Percentiles rank a stretch among this genome's conserved stretches.
These are phyloP conservation scores for Linaria vulgaris DNA, from an alignment of 257 asterid species.

Conservation along the genomic window DNA sequence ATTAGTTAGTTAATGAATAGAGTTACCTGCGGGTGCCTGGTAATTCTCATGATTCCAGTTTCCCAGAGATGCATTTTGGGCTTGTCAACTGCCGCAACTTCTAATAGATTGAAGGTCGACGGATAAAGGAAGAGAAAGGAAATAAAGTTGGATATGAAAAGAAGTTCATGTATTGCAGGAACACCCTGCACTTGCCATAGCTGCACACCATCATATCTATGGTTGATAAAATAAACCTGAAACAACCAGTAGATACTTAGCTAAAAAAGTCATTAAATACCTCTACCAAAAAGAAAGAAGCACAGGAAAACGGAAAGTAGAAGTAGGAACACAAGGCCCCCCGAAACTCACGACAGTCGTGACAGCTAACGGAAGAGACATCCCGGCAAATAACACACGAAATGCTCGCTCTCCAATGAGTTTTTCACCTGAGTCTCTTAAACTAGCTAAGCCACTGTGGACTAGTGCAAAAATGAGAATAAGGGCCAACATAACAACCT, in stretches of 20 bases:
- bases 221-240: constrained; percentile 93
- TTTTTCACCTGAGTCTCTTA: constrained; percentile 94
- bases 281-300: no score
- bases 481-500: constrained; percentile 77
- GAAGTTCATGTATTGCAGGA: constrained; percentile 67
- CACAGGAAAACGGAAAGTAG: not conserved
- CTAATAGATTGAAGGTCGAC: constrained; percentile 87
- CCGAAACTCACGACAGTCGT: constrained; percentile 81
- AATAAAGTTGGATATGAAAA: constrained; percentile 72
- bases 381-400: constrained; percentile 95
- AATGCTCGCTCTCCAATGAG: constrained; percentile 91
- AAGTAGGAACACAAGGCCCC: constrained; percentile 4
- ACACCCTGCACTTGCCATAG: constrained; percentile 88
- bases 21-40: constrained; percentile 91
- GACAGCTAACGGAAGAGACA: constrained; percentile 89
- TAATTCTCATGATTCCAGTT: constrained; percentile 96
- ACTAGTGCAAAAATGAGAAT: constrained; percentile 74
- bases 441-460: constrained; percentile 97
- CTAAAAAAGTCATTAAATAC: constrained; percentile 9
- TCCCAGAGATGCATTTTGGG: constrained; percentile 99
- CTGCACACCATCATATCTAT: constrained; percentile 95
- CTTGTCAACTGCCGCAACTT: constrained; percentile 97
- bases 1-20: not conserved
- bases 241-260: constrained; percentile 17
- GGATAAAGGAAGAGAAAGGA: constrained; percentile 92